Base-by-base conservation (phyloP, 768 basidiomycete species). In the Agaricus sinodeliciosus region DNA sequence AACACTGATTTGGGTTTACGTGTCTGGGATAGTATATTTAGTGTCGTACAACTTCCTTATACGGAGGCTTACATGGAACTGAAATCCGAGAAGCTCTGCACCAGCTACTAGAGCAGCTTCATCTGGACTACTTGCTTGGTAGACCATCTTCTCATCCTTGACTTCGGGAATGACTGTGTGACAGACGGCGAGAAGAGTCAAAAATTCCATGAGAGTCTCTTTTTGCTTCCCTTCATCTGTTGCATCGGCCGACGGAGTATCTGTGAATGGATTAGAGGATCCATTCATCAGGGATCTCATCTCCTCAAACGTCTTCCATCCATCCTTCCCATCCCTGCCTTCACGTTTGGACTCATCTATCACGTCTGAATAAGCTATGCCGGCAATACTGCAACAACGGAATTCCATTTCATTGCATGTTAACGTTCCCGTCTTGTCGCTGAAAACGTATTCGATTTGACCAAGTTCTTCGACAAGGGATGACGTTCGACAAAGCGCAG, bases 321-420 rank as follows among this genome's bases (percentile, higher is more conserved):
- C 82, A 65, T 79, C 78, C 39, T 77, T 78, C 0, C 82, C 82
- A 65, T 79, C 78, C 41, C 77, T 78, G 2, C 69, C 73, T 55
- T 84, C 83, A 18, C 86, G 79, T 62, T 86, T 87, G 54, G 78
- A 76, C 54, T 97, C 94, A 54, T 98, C 96, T 8, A 97, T 92
- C 15, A 81, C 79, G 56, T 93, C 94, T 0, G 94, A 85, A 68
- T 97, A 99, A 16, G 84, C 87, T 11, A 85, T 77, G 3, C 95
- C 96, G 16, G 80, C 94, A 53, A 98, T 84, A 50, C 84, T 87
- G 62, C 88, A 95, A 63, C 89, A 85, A 22, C 84, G 80, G 67
- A 97, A 97, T 66, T 97, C 95, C 95, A 98, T 98, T 68, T 96
- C 93, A 70, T 98, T 98, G 57, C 94, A 81, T 2, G 95, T 98